Conservation (phyloP, 2,329 filamentous ascomycete genomes). For the Calonectria naviculata region DNA sequence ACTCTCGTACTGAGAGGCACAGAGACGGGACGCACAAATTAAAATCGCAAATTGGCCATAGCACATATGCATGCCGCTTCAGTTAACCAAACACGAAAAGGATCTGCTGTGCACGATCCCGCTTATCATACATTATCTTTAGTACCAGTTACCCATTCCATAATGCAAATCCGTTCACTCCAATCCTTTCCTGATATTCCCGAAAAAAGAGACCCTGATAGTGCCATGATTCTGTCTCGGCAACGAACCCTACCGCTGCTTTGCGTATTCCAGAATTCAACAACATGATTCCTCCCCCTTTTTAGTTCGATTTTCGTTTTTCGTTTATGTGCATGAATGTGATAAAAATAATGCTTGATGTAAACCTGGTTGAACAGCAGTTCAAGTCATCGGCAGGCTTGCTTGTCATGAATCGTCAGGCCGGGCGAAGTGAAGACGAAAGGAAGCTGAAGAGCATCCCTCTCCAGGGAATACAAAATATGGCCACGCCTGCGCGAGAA, state of each 20-base stretch:
- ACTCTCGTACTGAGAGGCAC: too few species aligned
- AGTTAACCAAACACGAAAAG: slow-evolving; percentile 24
- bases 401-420: slow-evolving; percentile 39
- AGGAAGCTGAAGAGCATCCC: slow-evolving; percentile 25
- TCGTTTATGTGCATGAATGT: slow-evolving; percentile 18
- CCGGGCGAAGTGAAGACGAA: slow-evolving; percentile 28
- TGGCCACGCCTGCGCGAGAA: slow-evolving; percentile 46
- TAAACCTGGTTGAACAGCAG: slow-evolving; percentile 29
- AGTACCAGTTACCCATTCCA: slow-evolving; percentile 33
- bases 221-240: slow-evolving; percentile 10
- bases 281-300: slow-evolving; percentile 20
- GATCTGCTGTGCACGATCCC: slow-evolving; percentile 28
- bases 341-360: slow-evolving; percentile 24
- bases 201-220: slow-evolving; percentile 18
- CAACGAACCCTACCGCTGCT: slow-evolving; percentile 15
- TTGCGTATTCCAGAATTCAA: slow-evolving; percentile 28
- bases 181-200: slow-evolving; percentile 11
- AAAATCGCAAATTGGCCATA: slow-evolving; percentile 5
- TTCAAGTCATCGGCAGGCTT: slow-evolving; percentile 21
- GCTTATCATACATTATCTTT: slow-evolving; percentile 42
- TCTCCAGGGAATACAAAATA: slow-evolving; percentile 43
- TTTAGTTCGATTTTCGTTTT: slow-evolving; percentile 20
- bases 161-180: slow-evolving; percentile 31
- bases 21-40: background rate
- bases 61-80: slow-evolving; percentile 8